These are phyloP conservation scores for Entophlyctis luteolus DNA, from an alignment of 192 early-diverging fungal genomes.

Conservation along the genomic window DNA sequence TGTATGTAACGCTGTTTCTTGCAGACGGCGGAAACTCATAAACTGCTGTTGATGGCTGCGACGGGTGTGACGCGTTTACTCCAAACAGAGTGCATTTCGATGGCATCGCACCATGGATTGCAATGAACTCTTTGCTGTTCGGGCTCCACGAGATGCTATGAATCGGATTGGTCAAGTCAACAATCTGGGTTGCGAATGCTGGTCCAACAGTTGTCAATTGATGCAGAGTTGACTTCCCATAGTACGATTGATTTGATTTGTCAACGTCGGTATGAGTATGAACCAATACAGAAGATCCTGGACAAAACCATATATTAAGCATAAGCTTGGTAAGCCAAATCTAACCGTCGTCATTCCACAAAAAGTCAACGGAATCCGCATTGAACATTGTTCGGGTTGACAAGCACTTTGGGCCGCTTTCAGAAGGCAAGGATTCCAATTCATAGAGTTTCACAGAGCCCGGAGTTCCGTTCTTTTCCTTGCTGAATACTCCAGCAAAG, in stretches of 20 bases:
- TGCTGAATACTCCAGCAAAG: conserved; percentile 85
- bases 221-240: conserved; percentile 93
- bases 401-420: conserved; percentile 70
- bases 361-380: conserved; percentile 86
- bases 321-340: neutral
- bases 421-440: conserved; percentile 63
- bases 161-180: conserved; percentile 79
- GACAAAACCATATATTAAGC: neutral
- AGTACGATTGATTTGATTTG: conserved; percentile 91
- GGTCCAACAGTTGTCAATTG: conserved; percentile 85
- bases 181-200: conserved; percentile 82
- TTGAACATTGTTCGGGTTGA: conserved; percentile 71
- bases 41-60: conserved; percentile 37
- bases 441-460: conserved; percentile 85
- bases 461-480: conserved; percentile 68
- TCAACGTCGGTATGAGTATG: conserved; percentile 94
- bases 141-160: conserved; percentile 96
- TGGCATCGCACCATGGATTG: conserved; percentile 90
- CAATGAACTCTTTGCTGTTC: conserved; percentile 94
- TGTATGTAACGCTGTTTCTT: conserved; percentile 86
- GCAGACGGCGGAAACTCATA: conserved; percentile 81
- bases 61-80: conserved; percentile 65
- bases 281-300: conserved; percentile 75
- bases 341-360: conserved; percentile 74
- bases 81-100: conserved; percentile 90